Conservation (phyloP, 208 protist species). For the Trypanosoma rangeli region DNA sequence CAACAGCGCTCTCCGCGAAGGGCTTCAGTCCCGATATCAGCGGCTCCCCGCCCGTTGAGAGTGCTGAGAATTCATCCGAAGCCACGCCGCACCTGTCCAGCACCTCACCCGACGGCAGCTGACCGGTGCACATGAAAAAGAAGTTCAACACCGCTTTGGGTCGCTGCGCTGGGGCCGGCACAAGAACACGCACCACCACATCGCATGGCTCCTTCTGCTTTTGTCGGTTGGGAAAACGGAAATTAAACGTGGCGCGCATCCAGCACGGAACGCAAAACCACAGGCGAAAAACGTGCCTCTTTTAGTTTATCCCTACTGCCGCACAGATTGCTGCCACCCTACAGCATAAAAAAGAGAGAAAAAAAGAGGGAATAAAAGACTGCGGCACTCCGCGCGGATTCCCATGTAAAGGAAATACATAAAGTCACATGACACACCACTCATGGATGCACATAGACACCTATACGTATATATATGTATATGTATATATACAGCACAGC, state of each 20-base stretch:
- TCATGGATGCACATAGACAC: not conserved
- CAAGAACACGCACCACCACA: slow-evolving; percentile 38
- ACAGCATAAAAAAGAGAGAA: not conserved
- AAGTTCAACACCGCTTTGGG: slow-evolving; percentile 65
- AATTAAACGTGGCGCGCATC: slow-evolving; percentile 64
- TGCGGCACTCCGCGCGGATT: not conserved
- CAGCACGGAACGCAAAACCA: not conserved
- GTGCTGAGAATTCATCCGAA: slow-evolving; percentile 10
- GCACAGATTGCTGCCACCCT: not conserved
- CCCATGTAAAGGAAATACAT: not conserved
- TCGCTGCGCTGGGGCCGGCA: slow-evolving; percentile 54
- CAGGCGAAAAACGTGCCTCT: not conserved
- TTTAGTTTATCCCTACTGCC: not conserved
- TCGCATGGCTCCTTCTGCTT: slow-evolving; percentile 15
- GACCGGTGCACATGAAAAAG: slow-evolving; percentile 60
- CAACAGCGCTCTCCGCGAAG: slow-evolving; percentile 57
- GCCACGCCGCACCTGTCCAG: slow-evolving; percentile 29
- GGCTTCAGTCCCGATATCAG: slow-evolving; percentile 39
- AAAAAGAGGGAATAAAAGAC: not conserved
- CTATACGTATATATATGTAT: slow-evolving; percentile 8
- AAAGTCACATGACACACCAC: not conserved
- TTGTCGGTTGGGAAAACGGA: slow-evolving; percentile 59
- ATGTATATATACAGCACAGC: not conserved
- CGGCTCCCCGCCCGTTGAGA: slow-evolving; percentile 20
- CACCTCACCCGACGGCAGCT: slow-evolving; percentile 46